Evolutionary conservation across 495 filamentous ascomycete genomes (phyloP).

Genomic region (Penicillium riverlandense): DNA sequence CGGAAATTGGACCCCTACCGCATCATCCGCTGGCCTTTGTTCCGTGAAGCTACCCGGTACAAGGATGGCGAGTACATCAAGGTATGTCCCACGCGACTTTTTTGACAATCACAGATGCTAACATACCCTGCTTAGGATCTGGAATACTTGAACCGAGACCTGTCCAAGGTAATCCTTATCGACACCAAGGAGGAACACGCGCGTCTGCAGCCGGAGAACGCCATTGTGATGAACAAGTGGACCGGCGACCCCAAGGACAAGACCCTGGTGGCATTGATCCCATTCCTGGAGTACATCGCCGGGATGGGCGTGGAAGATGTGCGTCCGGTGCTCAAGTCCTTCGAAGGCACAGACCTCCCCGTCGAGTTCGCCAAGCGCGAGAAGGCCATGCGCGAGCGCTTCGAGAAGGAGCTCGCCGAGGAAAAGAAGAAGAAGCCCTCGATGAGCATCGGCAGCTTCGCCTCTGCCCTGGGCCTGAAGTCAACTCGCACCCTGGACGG

Average conservation of each 20-base stretch:
- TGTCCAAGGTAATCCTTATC: conserved; percentile 88
- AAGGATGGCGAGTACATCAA: conserved; percentile 94
- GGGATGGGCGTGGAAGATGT: conserved; percentile 88
- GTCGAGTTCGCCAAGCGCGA: conserved; percentile 86
- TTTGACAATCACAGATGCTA: no score
- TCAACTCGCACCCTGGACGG: conserved; percentile 49
- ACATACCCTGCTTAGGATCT: conserved; percentile 56
- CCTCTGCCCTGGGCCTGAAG: conserved; percentile 68
- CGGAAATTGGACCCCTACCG: conserved; percentile 94
- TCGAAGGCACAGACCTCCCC: conserved; percentile 78
- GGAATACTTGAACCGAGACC: conserved; percentile 88
- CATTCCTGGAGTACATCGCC: conserved; percentile 92
- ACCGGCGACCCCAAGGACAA: conserved; percentile 73
- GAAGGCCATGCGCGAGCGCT: conserved; percentile 69
- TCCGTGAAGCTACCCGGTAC: conserved; percentile 90
- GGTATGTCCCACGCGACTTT: conserved; percentile 42
- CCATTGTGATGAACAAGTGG: conserved; percentile 87
- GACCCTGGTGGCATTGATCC: conserved; percentile 79
- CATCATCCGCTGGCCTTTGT: conserved; percentile 91
- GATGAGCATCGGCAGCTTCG: conserved; percentile 53
- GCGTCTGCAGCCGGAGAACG: conserved; percentile 83
- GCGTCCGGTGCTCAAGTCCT: conserved; percentile 76
- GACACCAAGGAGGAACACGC: conserved; percentile 79
- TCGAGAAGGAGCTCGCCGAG: conserved; percentile 66
- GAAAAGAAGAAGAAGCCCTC: conserved; percentile 57